phyloP scores from a whole-genome alignment of 495 filamentous ascomycete species.

The Trichoderma erinaceum region DNA sequence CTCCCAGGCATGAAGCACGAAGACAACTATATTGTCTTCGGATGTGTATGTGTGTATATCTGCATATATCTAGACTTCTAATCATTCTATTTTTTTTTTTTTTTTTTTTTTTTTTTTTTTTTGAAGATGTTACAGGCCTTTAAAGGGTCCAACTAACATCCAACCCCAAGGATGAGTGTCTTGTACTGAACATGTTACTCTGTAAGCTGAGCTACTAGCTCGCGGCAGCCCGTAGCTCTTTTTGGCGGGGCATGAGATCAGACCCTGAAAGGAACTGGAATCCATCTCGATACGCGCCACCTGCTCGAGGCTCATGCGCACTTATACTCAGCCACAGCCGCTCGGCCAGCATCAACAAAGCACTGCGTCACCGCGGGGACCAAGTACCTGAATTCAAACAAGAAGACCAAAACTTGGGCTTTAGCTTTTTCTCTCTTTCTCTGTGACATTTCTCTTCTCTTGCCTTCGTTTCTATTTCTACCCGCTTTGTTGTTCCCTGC shows the following conservation, averaged over 20 bases:
- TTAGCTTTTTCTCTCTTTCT: background rate
- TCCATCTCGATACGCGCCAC: too few relatives aligned
- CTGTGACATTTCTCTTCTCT: background rate
- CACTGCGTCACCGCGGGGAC: constrained; percentile 12
- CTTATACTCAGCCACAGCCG: background rate
- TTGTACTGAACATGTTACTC: too few relatives aligned
- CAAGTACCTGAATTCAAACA: background rate
- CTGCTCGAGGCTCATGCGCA: background rate
- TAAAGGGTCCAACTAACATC: too few relatives aligned
- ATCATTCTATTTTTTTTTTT: too few relatives aligned
- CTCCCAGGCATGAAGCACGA: too few relatives aligned
- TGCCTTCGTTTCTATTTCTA: background rate
- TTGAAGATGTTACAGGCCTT: too few relatives aligned
- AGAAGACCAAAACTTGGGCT: background rate
- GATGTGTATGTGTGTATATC: too few relatives aligned
- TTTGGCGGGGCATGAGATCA: constrained; percentile 7
- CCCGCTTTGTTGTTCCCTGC: background rate
- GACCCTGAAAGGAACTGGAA: background rate
- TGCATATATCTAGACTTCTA: too few relatives aligned
- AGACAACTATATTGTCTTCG: too few relatives aligned
- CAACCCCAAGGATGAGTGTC: too few relatives aligned
- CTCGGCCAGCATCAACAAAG: background rate
- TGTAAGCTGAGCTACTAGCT: too few relatives aligned
- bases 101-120: too few relatives aligned
- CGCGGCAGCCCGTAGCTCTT: background rate